A percentile compares a stretch with the other conserved stretches of the same genome.
Conservation (phyloP, 305 asterid species). For the Salvia sclarea region DNA sequence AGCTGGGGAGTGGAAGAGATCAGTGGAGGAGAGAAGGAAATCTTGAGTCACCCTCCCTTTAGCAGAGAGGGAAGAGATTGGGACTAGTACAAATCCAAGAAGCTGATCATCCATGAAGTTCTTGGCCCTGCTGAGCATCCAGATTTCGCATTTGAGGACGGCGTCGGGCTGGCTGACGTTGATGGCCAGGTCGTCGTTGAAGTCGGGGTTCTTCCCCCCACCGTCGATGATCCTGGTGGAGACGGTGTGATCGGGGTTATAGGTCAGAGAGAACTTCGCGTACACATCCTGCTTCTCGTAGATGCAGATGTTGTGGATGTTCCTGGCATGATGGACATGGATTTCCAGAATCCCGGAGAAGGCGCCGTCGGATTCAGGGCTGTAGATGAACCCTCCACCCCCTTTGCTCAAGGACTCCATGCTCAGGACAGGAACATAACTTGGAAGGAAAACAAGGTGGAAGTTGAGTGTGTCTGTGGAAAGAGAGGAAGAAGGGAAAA, state of each 20-base stretch:
- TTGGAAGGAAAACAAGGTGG: conserved; percentile 37
- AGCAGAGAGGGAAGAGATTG: conserved; percentile 44
- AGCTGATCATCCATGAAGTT: conserved; percentile 71
- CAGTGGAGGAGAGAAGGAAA: conserved; percentile 61
- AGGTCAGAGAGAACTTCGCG: conserved; percentile 72
- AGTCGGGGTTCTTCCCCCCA: conserved; percentile 69
- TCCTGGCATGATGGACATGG: conserved; percentile 64
- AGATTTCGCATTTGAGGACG: conserved; percentile 64
- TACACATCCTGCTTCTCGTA: conserved; percentile 69
- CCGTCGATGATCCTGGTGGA: conserved; percentile 53
- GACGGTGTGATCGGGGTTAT: conserved; percentile 53
- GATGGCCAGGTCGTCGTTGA: conserved; percentile 49
- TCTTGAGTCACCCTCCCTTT: conserved; percentile 54
- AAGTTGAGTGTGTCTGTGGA: conserved; percentile 5
- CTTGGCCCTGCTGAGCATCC: conserved; percentile 74
- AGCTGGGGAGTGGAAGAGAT: conserved; percentile 67
- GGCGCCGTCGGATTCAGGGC: conserved; percentile 40
- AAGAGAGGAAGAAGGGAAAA: conserved; percentile 32
- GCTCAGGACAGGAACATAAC: conserved; percentile 29
- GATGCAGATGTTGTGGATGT: conserved; percentile 75
- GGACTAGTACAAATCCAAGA: conserved; percentile 57
- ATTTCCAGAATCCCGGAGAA: conserved; percentile 51
- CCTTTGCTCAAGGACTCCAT: conserved; percentile 48
- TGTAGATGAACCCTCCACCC: conserved; percentile 46
- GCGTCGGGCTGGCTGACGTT: conserved; percentile 45